A percentile compares a stretch with the other conserved stretches of the same genome.
Evolutionary conservation across 108 stramenopile species (phyloP).

Genomic region (Asterionellopsis glacialis): DNA sequence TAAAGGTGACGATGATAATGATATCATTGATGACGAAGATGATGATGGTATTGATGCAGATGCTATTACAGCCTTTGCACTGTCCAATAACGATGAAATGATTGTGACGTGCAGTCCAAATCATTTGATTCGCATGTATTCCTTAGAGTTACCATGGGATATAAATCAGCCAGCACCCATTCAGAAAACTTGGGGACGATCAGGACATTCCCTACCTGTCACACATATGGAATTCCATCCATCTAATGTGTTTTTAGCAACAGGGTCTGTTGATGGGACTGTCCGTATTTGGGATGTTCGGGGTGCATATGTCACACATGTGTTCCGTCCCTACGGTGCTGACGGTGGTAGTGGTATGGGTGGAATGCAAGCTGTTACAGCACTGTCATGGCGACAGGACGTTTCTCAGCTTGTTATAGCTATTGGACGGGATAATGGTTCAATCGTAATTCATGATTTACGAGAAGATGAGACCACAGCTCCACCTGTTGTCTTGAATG

Average conservation of each 20-base stretch:
- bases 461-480: constrained; percentile 37
- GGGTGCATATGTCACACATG: constrained; percentile 79
- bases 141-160: constrained; percentile 13
- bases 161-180: constrained; percentile 12
- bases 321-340: constrained; percentile 54
- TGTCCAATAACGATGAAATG: constrained; percentile 51
- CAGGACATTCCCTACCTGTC: constrained; percentile 75
- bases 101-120: constrained; percentile 65
- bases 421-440: constrained; percentile 79
- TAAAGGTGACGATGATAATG: constrained; percentile 4
- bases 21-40: constrained; percentile 46
- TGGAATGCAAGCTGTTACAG: constrained; percentile 45
- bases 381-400: constrained; percentile 54
- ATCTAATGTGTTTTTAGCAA: constrained; percentile 74
- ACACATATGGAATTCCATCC: constrained; percentile 64
- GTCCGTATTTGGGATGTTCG: constrained; percentile 80
- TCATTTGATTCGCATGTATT: constrained; percentile 63
- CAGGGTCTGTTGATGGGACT: constrained; percentile 79
- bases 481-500: constrained; percentile 52
- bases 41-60: constrained; percentile 71
- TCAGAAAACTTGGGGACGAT: constrained; percentile 53
- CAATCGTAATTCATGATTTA: constrained; percentile 73
- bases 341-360: constrained; percentile 35
- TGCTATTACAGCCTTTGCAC: constrained; percentile 70
- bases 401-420: constrained; percentile 55